Percentiles rank a stretch among this genome's conserved stretches.
These are phyloP conservation scores for Eucalyptus lansdowneana DNA, from an alignment of 345 rosid genomes.

Conservation along the genomic window DNA sequence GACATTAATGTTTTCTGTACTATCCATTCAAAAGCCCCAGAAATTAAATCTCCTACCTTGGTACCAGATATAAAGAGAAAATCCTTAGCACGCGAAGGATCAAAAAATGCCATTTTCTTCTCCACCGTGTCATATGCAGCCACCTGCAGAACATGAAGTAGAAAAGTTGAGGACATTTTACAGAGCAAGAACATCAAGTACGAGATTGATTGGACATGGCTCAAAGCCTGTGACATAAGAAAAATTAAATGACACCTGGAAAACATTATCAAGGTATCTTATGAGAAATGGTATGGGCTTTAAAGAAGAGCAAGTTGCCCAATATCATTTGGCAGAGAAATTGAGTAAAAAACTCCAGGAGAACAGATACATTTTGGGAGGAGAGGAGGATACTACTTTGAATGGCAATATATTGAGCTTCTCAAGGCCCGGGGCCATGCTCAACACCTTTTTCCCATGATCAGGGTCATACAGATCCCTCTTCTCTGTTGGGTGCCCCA, in stretches of 20 bases:
- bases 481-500: slow-evolving; percentile 94
- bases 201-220: background rate
- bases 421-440: slow-evolving; percentile 99
- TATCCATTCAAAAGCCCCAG: background rate
- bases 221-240: background rate
- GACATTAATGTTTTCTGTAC: background rate
- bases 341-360: background rate
- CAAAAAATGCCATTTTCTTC: slow-evolving; percentile 93
- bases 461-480: slow-evolving; percentile 95
- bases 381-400: slow-evolving; percentile 31
- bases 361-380: background rate
- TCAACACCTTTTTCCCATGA: slow-evolving; percentile 89
- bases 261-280: background rate
- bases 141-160: slow-evolving; percentile 31
- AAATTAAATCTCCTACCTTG: slow-evolving; percentile 31
- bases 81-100: slow-evolving; percentile 79
- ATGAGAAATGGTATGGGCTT: background rate
- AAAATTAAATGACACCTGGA: background rate
- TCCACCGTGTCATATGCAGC: slow-evolving; percentile 82
- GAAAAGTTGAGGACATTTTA: background rate
- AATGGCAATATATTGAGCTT: slow-evolving; percentile 91
- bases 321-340: background rate
- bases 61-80: slow-evolving; percentile 98
- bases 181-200: background rate
- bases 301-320: background rate